Base-by-base conservation (phyloP, 2,329 filamentous ascomycete species). In the Trichoderma sp. region DNA sequence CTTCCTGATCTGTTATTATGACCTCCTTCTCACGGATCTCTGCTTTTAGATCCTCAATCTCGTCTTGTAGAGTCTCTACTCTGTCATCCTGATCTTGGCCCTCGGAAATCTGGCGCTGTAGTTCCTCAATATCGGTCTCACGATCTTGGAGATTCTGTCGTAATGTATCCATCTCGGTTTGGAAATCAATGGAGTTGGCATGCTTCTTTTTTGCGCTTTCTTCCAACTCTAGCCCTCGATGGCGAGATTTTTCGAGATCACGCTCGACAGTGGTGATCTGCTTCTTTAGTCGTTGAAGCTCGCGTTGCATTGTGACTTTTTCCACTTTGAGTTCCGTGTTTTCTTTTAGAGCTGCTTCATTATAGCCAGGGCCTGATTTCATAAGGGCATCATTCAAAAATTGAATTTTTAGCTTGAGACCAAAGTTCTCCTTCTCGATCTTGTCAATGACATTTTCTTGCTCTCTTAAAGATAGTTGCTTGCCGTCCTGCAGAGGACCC, bases 381-480 rank as follows among this genome's bases (percentile, higher is more conserved):
- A 91, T 89, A 64, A 99, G 83, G 15, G 93, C 93, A 76, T 98
- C 94, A 80, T 99, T 94, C 71, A 99, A 87, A 80, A 97, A 99
- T 81, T 98, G 94, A 68, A 98, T 97, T 82, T 97, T 98, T 76
- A 98, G 88, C 82, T 98, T 98, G 69, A 99, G 86, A 28, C 94
- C 94, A 79, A 98, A 99, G 79, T 99, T 99, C 79, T 98, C 96
- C 84, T 99, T 99, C 79, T 98, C 94, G 77, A 99, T 95, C 79
- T 93, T 93, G 83, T 98, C 93, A 76, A 99, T 95, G 75, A 96
- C 92, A 76, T 94, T 94, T 82, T 98, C 96, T 81, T 99, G 96
- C 79, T 99, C 96, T 73, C 94, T 91, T 72, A 99, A 83, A 1
- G 96, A 97, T 76, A 98, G 87, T 79, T 97, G 92, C 77, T 98